Evolutionary conservation across 495 filamentous ascomycete genomes (phyloP).

Genomic region (Podospora conica): DNA sequence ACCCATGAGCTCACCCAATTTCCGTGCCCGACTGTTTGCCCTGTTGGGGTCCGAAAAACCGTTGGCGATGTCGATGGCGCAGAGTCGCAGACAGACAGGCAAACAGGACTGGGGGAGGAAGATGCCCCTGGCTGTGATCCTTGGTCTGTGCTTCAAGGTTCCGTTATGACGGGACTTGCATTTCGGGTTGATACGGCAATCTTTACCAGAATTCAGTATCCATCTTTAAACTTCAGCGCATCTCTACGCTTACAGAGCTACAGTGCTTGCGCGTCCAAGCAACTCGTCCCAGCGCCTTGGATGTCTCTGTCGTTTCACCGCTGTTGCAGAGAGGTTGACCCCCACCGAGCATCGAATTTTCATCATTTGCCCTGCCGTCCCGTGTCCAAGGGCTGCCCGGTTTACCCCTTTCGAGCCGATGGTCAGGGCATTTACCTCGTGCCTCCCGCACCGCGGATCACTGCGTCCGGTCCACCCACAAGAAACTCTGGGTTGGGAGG

Average conservation of each 20-base stretch:
- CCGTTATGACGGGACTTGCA: neutral
- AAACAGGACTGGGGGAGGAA: neutral
- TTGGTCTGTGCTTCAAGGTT: neutral
- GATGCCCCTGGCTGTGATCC: neutral
- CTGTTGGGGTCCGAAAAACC: slow-evolving; percentile 9
- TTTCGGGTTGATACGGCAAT: neutral
- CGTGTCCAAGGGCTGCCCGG: neutral
- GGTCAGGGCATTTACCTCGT: neutral
- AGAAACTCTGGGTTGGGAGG: neutral
- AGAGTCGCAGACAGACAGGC: neutral
- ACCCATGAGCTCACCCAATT: neutral
- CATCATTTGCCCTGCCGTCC: neutral
- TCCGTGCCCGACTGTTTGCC: neutral
- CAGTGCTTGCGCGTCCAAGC: neutral
- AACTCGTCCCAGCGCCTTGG: neutral
- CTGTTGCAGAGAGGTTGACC: neutral
- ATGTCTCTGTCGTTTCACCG: slow-evolving; percentile 1
- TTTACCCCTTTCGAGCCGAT: neutral
- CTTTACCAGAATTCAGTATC: neutral
- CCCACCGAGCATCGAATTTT: no score
- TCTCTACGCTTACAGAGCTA: neutral
- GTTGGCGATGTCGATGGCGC: slow-evolving; percentile 7
- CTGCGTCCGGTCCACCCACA: neutral
- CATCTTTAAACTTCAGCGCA: neutral
- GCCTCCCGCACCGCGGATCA: neutral